Base-by-base conservation (phyloP, 495 filamentous ascomycete species). In the Podospora tetraspora region DNA sequence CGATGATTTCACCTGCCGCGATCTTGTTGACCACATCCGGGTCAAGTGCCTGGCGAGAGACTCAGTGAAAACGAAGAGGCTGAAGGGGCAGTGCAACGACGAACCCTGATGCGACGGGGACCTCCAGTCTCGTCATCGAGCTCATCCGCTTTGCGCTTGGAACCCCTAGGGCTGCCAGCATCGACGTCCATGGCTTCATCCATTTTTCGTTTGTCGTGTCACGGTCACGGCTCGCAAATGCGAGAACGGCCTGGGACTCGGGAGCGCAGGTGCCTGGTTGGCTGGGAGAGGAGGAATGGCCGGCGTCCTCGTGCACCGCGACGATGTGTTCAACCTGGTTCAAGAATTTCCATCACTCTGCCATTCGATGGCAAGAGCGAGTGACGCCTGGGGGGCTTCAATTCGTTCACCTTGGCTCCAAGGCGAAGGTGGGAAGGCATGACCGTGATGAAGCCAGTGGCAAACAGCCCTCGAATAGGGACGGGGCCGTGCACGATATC, bases 21-120 rank as follows among this genome's bases (percentile, higher is more conserved):
- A 99, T 99, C 80, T 97, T 98, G 81, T 98, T 98, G 67, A 98
- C 92, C 57, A 99, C 96, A 83, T 97, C 93, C 74, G 91, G 90
- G 76, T 97, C 91, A 21, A 99, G 87, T 29, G 93, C 90, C 92
- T 97, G 64, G 9, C 62, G 25, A 3, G 43, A 27, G 21, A 52
- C 25, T 72, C 63, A 71, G 68, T 57, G 3, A 25, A 56, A 52
- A 66, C n/a, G 24, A 27, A 29, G 32, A 25, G 30, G 4, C 22
- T 52, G 64, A 25, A 60, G 13, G 59, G n/a, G 16, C 59, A 16
- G 56, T 19, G 16, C 24, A 22, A 0, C 4, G 30, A 32, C 67
- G 10, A 74, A 77, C 89, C 81, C 84, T 88, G 74, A 94, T 94
- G 56, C 89, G 85, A 68, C 88, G 90, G 16, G 89, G 89, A 61